Percentiles rank a stretch among this genome's conserved stretches.
These are phyloP conservation scores for Kodamaea suecica DNA, from an alignment of 1,139 yeast genomes.

Conservation along the genomic window DNA sequence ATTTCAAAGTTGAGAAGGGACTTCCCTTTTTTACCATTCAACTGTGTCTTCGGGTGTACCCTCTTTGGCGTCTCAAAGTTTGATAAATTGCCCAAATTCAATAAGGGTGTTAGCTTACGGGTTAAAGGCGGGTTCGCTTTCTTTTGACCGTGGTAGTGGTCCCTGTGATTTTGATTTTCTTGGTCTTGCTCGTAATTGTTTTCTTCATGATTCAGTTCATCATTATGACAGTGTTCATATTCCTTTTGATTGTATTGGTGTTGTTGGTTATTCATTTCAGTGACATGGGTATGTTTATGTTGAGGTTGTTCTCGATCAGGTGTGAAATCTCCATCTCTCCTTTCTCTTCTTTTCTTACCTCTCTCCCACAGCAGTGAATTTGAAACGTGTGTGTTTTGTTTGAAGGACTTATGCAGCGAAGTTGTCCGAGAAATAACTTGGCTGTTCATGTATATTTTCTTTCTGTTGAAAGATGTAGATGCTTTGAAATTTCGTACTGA, in stretches of 20 bases:
- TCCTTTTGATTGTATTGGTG: no score
- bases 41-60: conserved; percentile 8
- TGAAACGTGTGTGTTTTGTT: background rate
- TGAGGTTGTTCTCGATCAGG: background rate
- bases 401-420: conserved; percentile 19
- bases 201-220: no score
- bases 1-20: conserved; percentile 31
- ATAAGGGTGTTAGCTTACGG: no score
- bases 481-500: conserved; percentile 31
- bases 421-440: conserved; percentile 22
- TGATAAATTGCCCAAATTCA: conserved; percentile 2
- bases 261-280: no score
- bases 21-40: conserved; percentile 13
- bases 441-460: conserved; percentile 28
- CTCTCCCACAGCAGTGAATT: background rate
- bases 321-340: background rate
- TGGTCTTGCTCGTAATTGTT: no score
- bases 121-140: no score
- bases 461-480: conserved; percentile 40
- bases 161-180: no score
- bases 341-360: background rate
- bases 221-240: no score
- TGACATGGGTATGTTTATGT: no score
- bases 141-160: no score
- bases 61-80: conserved; percentile 1